These are phyloP conservation scores for Trematosphaeria pertusa DNA, from an alignment of 2,329 filamentous ascomycete species.

Conservation along the genomic window DNA sequence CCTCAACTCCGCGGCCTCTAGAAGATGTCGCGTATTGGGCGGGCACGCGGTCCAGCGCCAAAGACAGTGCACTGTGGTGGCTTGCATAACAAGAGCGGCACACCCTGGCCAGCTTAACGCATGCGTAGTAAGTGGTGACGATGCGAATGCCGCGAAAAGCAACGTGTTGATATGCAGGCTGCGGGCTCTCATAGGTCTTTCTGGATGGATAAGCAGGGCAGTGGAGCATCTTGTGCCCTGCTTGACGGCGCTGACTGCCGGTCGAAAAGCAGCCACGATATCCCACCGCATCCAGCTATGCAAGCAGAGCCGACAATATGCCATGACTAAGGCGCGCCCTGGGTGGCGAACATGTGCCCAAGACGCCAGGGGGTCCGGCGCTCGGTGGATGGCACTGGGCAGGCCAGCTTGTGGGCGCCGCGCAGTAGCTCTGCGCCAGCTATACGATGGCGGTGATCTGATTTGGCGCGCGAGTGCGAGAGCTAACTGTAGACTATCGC, in stretches of 20 bases:
- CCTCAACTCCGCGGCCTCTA: too few relatives aligned
- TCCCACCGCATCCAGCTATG: too few relatives aligned
- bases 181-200: background rate
- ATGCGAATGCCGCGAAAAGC: background rate
- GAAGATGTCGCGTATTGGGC: background rate
- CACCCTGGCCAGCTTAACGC: too few relatives aligned
- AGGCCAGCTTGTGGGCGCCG: too few relatives aligned
- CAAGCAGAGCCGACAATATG: too few relatives aligned
- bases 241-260: constrained; percentile 2
- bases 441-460: too few relatives aligned
- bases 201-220: background rate
- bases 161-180: background rate
- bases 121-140: too few relatives aligned
- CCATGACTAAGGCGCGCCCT: constrained; percentile 13
- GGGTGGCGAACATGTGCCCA: constrained; percentile 20
- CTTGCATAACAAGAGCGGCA: background rate
- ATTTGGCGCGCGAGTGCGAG: constrained; percentile 16
- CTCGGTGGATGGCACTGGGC: background rate
- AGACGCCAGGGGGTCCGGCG: too few relatives aligned
- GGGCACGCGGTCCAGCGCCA: background rate
- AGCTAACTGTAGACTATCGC: constrained; percentile 1
- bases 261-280: too few relatives aligned
- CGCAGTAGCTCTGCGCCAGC: too few relatives aligned
- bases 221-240: too few relatives aligned
- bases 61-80: background rate